Evolutionary conservation across 2,329 filamentous ascomycete genomes (phyloP).

Genomic region (Orbilia ellipsospora): DNA sequence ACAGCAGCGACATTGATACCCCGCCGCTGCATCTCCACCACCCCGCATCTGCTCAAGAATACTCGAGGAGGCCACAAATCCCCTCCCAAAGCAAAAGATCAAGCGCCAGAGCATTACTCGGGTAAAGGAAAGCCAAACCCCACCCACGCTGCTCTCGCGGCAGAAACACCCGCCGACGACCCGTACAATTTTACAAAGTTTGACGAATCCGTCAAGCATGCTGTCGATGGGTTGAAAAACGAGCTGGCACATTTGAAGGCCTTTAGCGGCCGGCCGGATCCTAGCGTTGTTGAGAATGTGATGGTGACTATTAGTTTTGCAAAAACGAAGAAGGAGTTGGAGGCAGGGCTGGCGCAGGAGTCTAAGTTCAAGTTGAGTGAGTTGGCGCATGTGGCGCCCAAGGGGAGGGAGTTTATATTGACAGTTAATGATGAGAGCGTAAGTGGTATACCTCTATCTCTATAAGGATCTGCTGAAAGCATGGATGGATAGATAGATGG

Average conservation of each 20-base stretch:
- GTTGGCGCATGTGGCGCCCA: conserved; percentile 46
- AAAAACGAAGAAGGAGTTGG: conserved; percentile 21
- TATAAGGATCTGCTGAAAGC: not conserved
- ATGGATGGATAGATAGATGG: too few relatives aligned
- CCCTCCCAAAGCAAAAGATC: conserved; percentile 29
- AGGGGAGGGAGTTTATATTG: conserved; percentile 50
- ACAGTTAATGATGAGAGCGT: conserved; percentile 54
- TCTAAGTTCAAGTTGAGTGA: conserved; percentile 44
- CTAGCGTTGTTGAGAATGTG: conserved; percentile 41
- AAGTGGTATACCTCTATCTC: not conserved
- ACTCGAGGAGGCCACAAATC: conserved; percentile 21
- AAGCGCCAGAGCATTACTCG: conserved; percentile 32
- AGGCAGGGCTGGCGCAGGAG: conserved; percentile 38
- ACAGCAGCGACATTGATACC: not conserved
- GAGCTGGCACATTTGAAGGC: conserved; percentile 44
- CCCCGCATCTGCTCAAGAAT: conserved; percentile 17
- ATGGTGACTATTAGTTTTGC: conserved; percentile 40
- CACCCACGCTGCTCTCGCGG: conserved; percentile 17
- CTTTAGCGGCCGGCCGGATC: conserved; percentile 49
- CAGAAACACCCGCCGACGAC: conserved; percentile 25
- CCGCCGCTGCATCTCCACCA: conserved; percentile 26
- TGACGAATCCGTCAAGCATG: conserved; percentile 52
- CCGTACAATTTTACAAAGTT: conserved; percentile 52
- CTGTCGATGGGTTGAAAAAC: conserved; percentile 27
- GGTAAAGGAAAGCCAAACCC: conserved; percentile 38